Evolutionary conservation across 768 basidiomycete genomes (phyloP).

Genomic region (Rhizopogon sp.): DNA sequence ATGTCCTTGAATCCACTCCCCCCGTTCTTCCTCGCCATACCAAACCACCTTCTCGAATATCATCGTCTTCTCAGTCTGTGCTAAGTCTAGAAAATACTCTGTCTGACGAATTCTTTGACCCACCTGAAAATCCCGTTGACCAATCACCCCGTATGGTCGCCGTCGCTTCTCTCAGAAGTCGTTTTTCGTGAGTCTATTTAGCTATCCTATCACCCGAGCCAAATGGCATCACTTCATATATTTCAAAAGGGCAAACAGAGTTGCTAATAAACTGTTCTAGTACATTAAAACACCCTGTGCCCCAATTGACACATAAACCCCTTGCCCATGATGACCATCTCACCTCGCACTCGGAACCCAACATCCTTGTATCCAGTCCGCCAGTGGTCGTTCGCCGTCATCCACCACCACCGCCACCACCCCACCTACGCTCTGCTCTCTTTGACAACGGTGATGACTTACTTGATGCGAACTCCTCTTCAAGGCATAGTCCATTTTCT

Average conservation of each 20-base stretch:
- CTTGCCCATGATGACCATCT: conserved; percentile 10
- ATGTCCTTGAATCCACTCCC: conserved; percentile 5
- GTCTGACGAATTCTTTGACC: background rate
- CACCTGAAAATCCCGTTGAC: background rate
- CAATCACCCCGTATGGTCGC: conserved; percentile 8
- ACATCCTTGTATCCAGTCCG: conserved; percentile 19
- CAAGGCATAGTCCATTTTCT: conserved; percentile 24
- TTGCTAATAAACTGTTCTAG: conserved; percentile 2
- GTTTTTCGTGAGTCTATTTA: conserved; percentile 43
- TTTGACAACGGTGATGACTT: conserved; percentile 16
- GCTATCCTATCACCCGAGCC: background rate
- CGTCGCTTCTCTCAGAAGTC: conserved; percentile 39
- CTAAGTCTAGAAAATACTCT: background rate
- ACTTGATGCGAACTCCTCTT: conserved; percentile 15
- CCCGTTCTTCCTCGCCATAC: conserved; percentile 14
- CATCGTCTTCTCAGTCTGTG: background rate
- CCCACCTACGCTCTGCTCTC: conserved; percentile 8
- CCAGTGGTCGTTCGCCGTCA: conserved; percentile 13
- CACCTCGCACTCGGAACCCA: conserved; percentile 17
- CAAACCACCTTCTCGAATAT: conserved; percentile 4
- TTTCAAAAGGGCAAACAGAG: too few species aligned
- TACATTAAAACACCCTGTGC: conserved; percentile 31
- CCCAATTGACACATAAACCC: conserved; percentile 18
- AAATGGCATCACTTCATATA: too few species aligned
- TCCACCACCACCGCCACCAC: conserved; percentile 14